A percentile compares a stretch with the other conserved stretches of the same genome.
phyloP scores from a whole-genome alignment of 805 yeast species.

The Saccharomycopsis oosterbeekiorum region DNA sequence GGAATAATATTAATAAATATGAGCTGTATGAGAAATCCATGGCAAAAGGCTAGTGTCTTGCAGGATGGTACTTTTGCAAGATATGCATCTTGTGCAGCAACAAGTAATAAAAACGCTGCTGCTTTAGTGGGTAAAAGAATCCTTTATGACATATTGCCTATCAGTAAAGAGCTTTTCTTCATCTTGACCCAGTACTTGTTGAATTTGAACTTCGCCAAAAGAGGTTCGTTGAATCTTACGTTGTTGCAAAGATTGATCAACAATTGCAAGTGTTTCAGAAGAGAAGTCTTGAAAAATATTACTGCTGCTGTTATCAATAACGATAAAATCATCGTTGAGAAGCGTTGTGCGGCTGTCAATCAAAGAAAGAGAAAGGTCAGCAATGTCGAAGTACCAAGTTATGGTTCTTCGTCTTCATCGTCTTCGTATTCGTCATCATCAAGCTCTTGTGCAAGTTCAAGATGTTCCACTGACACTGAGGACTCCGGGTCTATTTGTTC shows the following conservation, averaged over 20 bases:
- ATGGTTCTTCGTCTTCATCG: background rate
- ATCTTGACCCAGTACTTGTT: conserved; percentile 31
- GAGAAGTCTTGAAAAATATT: background rate
- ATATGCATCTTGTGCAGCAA: conserved; percentile 42
- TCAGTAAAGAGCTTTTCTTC: conserved; percentile 50
- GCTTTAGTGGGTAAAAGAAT: conserved; percentile 23
- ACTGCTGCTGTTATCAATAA: background rate
- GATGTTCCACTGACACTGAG: background rate
- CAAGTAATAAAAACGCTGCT: background rate
- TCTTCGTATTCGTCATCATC: background rate
- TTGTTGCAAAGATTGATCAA: conserved; percentile 10
- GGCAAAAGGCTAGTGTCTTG: conserved; percentile 65
- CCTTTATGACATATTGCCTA: conserved; percentile 59
- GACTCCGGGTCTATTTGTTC: conserved; percentile 2
- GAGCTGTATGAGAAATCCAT: conserved; percentile 78
- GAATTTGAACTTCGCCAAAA: conserved; percentile 14
- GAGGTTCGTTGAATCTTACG: conserved; percentile 7
- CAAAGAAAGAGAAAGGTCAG: background rate
- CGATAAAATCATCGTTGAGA: background rate
- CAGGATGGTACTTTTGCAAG: conserved; percentile 56
- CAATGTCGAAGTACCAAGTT: background rate
- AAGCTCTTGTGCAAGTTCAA: background rate
- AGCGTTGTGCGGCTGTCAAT: background rate
- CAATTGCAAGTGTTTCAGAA: conserved; percentile 16
- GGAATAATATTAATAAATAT: conserved; percentile 75